Evolutionary conservation across 2,329 filamentous ascomycete genomes (phyloP), one percentile per base, ranked within the genome.

Genomic region (Pestalotiopsis fici): DNA sequence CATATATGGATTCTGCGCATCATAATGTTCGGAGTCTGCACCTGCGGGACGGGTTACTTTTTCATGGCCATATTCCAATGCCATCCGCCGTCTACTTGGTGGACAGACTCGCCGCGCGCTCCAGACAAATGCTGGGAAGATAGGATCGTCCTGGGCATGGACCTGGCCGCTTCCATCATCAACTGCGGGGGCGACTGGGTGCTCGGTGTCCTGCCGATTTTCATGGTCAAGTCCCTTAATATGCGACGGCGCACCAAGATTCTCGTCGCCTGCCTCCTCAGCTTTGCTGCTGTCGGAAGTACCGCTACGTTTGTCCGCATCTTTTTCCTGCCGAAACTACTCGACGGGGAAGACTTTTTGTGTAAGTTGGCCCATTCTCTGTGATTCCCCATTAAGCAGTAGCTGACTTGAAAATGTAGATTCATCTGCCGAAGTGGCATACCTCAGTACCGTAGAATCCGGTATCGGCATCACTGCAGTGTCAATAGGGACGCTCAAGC

Each of bases 261-360:
- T 13, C 39, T 65, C 15, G 66, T 67, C 28, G 56, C n/a, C 3
- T 65, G 61, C 25, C 37, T 67, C 9, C 56, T 67, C 15, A 56
- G 61, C 23, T 67, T 67, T 39, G 66, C 66, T 11, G 66, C 66
- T 0, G 61, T 67, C 47, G 62, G 62, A 31, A 64, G 62, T 25
- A 56, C 50, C 23, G 62, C 62, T 3, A 64, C 62, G 2, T n/a
- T 64, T n/a, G n/a, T 64, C 23, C 39, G 62, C 15, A 50, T 31
- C 27, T 50, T 54, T 37, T 59, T 23, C 55, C 21, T 64, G 4
- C 21, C 27, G 18, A 54, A 39, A 13, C 12, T 63, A 13, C 50
- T 66, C 12, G 25, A 64, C n/a, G 65, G 65, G 27, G 35, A 59
- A 23, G 65, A 66, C 50, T 66, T 66, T 35, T n/a, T 66, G n/a